Evolutionary conservation across 2,329 filamentous ascomycete species (phyloP).

Genomic region (Cladosporium sp.): DNA sequence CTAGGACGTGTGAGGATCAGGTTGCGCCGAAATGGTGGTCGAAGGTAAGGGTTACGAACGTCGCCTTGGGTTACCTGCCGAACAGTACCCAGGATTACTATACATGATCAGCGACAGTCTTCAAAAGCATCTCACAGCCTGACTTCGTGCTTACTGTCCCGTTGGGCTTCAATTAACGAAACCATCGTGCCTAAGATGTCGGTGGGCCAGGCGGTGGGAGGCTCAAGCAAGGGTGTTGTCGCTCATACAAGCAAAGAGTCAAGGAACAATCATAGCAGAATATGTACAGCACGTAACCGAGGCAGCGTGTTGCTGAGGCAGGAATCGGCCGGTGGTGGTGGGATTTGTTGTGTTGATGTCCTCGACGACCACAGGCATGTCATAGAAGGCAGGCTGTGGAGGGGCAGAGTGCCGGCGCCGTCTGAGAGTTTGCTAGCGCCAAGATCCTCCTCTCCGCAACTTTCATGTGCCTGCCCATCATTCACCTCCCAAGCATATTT

Average conservation of each 20-base stretch:
- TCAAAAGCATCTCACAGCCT: constrained; percentile 9
- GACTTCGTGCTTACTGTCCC: constrained; percentile 56
- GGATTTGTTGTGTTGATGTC: not conserved
- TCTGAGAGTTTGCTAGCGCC: too few relatives aligned
- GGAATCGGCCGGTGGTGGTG: not conserved
- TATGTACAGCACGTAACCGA: not conserved
- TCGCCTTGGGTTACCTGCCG: constrained; percentile 76
- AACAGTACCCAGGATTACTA: constrained; percentile 71
- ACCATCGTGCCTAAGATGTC: constrained; percentile 59
- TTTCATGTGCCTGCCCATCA: not conserved
- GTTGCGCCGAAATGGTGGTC: constrained; percentile 15
- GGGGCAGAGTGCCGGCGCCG: too few relatives aligned
- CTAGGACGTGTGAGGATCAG: constrained; percentile 43
- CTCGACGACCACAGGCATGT: not conserved
- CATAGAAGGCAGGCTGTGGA: not conserved
- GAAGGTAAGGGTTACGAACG: constrained; percentile 23
- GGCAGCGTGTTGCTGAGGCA: not conserved
- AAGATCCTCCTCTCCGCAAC: constrained; percentile 3
- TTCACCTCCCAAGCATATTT: not conserved
- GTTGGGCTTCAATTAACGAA: constrained; percentile 82
- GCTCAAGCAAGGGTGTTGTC: not conserved
- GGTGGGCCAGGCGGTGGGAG: not conserved
- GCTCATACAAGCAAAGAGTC: not conserved
- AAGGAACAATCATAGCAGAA: constrained; percentile 5
- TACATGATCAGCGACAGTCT: constrained; percentile 12